Base-by-base conservation (phyloP, 164 flowering plant species). In the Paratinospora sagittata region DNA sequence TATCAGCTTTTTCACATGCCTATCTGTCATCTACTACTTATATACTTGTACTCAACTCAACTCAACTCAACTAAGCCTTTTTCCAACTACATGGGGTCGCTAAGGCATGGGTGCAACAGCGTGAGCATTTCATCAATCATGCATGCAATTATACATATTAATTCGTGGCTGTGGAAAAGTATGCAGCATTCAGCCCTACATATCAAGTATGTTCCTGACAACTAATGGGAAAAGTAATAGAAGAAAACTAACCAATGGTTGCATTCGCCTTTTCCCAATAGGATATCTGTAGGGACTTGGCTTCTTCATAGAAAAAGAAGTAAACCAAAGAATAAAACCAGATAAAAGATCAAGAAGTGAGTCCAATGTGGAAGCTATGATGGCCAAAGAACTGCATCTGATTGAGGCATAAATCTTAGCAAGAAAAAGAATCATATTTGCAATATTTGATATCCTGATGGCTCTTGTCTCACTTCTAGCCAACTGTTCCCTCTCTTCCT, bases 181-280 rank as follows among this genome's bases (percentile, higher is more conserved):
- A 52, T 16, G 58, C 58, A 10, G 7, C 58, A 52, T 52, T 52
- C n/a, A 52, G 16, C n/a, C 3, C 19, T 19, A 52, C 30, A 10
- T 62, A 8, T 70, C 70, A 16, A 26, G 27, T 27, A 52, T 11
- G 52, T 16, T 6, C 3, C 1, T 52, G 19, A 16, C 19, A 17
- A 14, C 19, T 52, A 52, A 1, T 16, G 19, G 58, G 58, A 52
- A 52, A 52, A 52, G 58, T 19, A 52, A 52, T 2, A 21, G 65
- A 58, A 37, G 45, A 68, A 26, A 57, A 83, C 88, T 81, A 1
- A 90, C 96, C 96, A 90, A 52, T 41, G 97, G 97, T 81, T 92
- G 97, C 97, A 92, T 92, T 0, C 97, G 85, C 67, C 81, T 92
- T 85, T 92, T 92, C 63, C 97, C 96, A 78, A 92, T 90, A 27